Percentiles rank a stretch among this genome's conserved stretches.
Conservation (phyloP, 805 yeast genomes). For the Kluyveromyces wickerhamii region DNA sequence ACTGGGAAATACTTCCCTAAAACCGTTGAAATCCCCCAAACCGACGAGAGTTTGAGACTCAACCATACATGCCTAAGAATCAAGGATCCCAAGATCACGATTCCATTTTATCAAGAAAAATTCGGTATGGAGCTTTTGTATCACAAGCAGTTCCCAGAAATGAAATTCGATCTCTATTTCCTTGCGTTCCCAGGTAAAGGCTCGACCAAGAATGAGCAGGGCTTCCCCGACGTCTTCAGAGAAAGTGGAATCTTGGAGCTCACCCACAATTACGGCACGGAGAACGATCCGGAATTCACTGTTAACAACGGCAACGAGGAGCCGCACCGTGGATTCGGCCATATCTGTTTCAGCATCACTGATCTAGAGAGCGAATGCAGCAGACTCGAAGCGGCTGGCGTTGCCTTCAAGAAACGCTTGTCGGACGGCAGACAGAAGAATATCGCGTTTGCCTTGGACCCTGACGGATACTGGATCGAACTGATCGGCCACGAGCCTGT, state of each 20-base stretch:
- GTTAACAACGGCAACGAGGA: slow-evolving; percentile 78
- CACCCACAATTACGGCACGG: slow-evolving; percentile 72
- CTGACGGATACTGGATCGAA: slow-evolving; percentile 97
- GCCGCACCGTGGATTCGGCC: slow-evolving; percentile 89
- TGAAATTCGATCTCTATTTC: slow-evolving; percentile 60
- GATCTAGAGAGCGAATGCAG: slow-evolving; percentile 59
- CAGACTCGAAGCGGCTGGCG: slow-evolving; percentile 52
- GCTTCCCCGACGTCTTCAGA: slow-evolving; percentile 27
- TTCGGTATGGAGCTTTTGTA: slow-evolving; percentile 65
- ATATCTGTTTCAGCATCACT: slow-evolving; percentile 80
- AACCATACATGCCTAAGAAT: slow-evolving; percentile 78
- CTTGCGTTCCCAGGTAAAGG: slow-evolving; percentile 38
- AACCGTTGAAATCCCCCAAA: slow-evolving; percentile 17
- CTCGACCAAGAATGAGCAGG: slow-evolving; percentile 33
- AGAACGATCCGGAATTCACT: slow-evolving; percentile 45
- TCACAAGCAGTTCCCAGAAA: slow-evolving; percentile 43
- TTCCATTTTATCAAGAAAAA: slow-evolving; percentile 63
- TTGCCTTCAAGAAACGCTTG: slow-evolving; percentile 71
- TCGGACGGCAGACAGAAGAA: slow-evolving; percentile 87
- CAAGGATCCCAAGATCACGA: slow-evolving; percentile 67
- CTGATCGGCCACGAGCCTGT: slow-evolving; percentile 46
- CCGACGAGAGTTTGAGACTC: slow-evolving; percentile 27
- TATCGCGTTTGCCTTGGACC: slow-evolving; percentile 92
- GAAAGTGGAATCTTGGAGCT: slow-evolving; percentile 68
- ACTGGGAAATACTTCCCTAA: slow-evolving; percentile 9